Percentiles rank a stretch among this genome's conserved stretches.
These are phyloP conservation scores for Melaleuca alternifolia DNA, from an alignment of 345 rosid species.

Conservation along the genomic window DNA sequence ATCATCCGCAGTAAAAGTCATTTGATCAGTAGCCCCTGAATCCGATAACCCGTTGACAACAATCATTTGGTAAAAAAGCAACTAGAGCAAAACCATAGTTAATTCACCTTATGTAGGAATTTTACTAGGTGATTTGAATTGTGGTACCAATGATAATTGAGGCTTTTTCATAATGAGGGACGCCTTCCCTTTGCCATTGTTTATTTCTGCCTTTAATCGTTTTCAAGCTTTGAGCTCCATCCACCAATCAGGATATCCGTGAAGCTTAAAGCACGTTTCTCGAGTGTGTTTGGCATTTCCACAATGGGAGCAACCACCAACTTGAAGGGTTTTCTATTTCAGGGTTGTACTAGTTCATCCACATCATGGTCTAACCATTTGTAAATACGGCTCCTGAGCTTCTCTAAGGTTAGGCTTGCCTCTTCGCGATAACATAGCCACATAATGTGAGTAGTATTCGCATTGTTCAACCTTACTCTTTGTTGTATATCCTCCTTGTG, in stretches of 20 bases:
- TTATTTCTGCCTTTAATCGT: background rate
- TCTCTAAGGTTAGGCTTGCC: background rate
- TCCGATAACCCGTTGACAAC: background rate
- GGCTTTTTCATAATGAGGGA: background rate
- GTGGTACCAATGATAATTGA: too few relatives aligned
- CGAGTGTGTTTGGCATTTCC: background rate
- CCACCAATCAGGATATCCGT: background rate
- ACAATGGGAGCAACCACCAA: background rate
- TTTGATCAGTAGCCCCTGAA: background rate
- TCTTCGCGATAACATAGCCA: background rate
- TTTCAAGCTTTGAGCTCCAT: background rate
- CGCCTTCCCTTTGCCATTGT: background rate
- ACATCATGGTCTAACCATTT: too few relatives aligned
- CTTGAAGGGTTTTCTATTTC: too few relatives aligned
- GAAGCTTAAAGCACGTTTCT: background rate
- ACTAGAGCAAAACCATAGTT: too few relatives aligned
- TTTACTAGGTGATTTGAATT: too few relatives aligned
- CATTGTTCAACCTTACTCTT: rapidly evolving
- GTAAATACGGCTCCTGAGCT: too few relatives aligned
- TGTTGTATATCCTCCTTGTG: rapidly evolving
- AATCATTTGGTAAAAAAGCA: too few relatives aligned
- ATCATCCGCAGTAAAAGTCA: background rate
- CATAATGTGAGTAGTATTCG: background rate
- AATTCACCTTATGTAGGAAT: too few relatives aligned
- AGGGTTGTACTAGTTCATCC: too few relatives aligned